Conservation (phyloP, 306 rosid genomes). For the Vigna trinervia region DNA sequence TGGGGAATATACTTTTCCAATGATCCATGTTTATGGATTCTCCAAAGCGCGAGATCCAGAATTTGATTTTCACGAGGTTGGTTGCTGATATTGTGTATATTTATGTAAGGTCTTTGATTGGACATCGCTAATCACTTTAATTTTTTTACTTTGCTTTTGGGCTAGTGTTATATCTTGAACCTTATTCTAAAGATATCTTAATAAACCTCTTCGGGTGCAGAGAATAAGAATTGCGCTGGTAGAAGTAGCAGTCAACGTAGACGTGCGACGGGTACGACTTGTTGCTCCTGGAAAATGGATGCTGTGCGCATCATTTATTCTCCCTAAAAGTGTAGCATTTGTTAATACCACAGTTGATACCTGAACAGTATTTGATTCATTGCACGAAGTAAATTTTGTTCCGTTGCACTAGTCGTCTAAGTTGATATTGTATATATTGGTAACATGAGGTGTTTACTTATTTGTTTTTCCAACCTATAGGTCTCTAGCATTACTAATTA, state of each 20-base stretch:
- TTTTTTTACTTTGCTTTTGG: constrained; percentile 17
- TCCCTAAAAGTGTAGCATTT: constrained; percentile 81
- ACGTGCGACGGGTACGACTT: constrained; percentile 80
- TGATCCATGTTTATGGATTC: constrained; percentile 92
- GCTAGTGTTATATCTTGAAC: constrained; percentile 20
- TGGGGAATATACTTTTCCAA: constrained; percentile 62
- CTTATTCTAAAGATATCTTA: constrained; percentile 14
- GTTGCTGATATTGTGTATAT: constrained; percentile 34
- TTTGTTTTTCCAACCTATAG: neutral
- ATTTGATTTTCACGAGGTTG: constrained; percentile 91
- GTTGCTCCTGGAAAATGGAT: constrained; percentile 99
- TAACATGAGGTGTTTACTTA: neutral
- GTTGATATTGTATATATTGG: constrained; percentile 34
- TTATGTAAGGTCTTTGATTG: constrained; percentile 10
- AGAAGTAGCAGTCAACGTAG: constrained; percentile 80
- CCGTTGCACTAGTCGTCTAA: constrained; percentile 1
- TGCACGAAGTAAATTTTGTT: constrained; percentile 21
- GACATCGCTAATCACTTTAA: constrained; percentile 21
- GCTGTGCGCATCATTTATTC: constrained; percentile 87
- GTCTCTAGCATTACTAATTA: constrained; percentile 15
- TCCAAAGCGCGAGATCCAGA: constrained; percentile 96
- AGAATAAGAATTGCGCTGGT: constrained; percentile 77
- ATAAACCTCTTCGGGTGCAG: constrained; percentile 57
- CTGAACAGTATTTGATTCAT: constrained; percentile 43
- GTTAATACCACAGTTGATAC: constrained; percentile 50